phyloP scores from a whole-genome alignment of 352 stramenopile genomes.

The Vaucheria bursata region DNA sequence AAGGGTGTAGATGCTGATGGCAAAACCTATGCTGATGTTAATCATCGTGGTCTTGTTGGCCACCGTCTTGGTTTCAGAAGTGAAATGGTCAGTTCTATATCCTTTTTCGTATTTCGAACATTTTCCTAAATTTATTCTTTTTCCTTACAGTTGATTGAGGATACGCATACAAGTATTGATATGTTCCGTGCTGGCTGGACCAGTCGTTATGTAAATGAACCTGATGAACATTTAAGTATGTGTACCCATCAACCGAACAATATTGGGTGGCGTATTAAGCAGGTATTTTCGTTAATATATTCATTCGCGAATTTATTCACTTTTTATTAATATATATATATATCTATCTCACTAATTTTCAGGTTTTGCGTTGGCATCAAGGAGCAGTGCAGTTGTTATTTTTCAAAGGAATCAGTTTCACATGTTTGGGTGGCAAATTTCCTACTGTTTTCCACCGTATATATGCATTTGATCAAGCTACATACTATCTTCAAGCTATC shows the following conservation, averaged over 20 bases:
- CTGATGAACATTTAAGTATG: conserved; percentile 29
- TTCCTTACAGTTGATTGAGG: too few relatives aligned
- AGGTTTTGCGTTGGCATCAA: too few relatives aligned
- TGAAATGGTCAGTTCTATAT: conserved; percentile 36
- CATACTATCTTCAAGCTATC: conserved; percentile 46
- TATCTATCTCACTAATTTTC: too few relatives aligned
- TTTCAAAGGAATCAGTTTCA: conserved; percentile 32
- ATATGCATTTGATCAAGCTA: conserved; percentile 43
- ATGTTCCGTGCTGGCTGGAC: conserved; percentile 20
- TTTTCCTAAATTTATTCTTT: too few relatives aligned
- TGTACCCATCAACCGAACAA: too few relatives aligned
- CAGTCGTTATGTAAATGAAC: conserved; percentile 44
- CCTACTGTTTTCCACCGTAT: conserved; percentile 44
- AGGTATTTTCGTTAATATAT: too few relatives aligned
- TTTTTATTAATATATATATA: too few relatives aligned
- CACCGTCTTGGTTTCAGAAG: conserved; percentile 38
- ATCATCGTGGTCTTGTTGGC: conserved; percentile 22
- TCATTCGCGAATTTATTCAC: too few relatives aligned
- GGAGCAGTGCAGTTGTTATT: conserved; percentile 40
- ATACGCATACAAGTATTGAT: too few relatives aligned
- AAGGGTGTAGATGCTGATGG: not conserved
- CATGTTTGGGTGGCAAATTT: conserved; percentile 27
- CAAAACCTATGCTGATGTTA: not conserved
- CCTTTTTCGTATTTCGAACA: not conserved
- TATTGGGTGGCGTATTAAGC: conserved; percentile 44